These are phyloP conservation scores for Ilyonectria sp. DNA, from an alignment of 2,329 filamentous ascomycete species.

Conservation along the genomic window DNA sequence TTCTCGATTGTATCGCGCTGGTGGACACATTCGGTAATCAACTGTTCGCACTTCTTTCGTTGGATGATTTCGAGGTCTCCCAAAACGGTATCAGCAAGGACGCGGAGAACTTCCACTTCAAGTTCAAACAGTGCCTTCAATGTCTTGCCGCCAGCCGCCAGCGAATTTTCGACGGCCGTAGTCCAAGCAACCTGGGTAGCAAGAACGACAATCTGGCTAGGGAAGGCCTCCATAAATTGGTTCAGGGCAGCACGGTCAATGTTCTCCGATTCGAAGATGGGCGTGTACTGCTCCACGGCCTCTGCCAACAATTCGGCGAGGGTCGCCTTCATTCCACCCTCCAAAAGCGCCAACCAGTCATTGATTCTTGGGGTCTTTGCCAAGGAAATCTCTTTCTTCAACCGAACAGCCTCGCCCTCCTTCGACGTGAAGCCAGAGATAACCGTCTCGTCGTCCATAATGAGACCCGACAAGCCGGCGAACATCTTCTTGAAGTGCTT, in stretches of 20 bases:
- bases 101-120: conserved; percentile 86
- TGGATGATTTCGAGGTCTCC: conserved; percentile 89
- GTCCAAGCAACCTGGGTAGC: conserved; percentile 97
- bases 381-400: conserved; percentile 93
- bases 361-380: conserved; percentile 97
- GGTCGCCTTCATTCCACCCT: conserved; percentile 93
- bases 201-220: conserved; percentile 95
- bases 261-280: conserved; percentile 79
- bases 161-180: conserved; percentile 83
- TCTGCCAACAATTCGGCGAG: conserved; percentile 92
- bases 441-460: conserved; percentile 90
- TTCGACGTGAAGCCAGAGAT: conserved; percentile 96
- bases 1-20: conserved; percentile 95
- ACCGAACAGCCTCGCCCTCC: conserved; percentile 88
- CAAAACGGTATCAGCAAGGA: conserved; percentile 90
- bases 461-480: conserved; percentile 90
- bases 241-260: conserved; percentile 81
- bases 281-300: conserved; percentile 85
- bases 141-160: conserved; percentile 79
- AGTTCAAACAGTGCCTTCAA: conserved; percentile 82
- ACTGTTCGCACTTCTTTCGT: conserved; percentile 96
- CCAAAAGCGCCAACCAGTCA: conserved; percentile 96
- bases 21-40: conserved; percentile 99
- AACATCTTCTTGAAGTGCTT: conserved; percentile 99
- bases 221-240: conserved; percentile 86